These are phyloP conservation scores for Nakazawaea ernobii DNA, from an alignment of 805 yeast genomes.

Conservation along the genomic window DNA sequence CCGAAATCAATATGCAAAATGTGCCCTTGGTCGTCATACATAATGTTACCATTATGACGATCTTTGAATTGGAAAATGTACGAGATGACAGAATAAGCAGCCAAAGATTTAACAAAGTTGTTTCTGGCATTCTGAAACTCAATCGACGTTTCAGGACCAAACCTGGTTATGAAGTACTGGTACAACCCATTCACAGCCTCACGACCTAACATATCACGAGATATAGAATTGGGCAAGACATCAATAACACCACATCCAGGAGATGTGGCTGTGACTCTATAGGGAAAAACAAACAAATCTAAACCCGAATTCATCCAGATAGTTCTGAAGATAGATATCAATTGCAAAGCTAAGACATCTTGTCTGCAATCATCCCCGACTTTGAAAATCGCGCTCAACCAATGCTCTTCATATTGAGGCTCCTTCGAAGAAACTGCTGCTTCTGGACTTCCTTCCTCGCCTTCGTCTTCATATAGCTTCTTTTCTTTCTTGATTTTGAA, in stretches of 20 bases:
- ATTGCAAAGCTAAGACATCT: slow-evolving; percentile 89
- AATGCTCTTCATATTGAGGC: slow-evolving; percentile 46
- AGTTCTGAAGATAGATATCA: slow-evolving; percentile 85
- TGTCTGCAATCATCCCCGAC: slow-evolving; percentile 99
- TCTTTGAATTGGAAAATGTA: slow-evolving; percentile 91
- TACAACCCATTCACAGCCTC: slow-evolving; percentile 97
- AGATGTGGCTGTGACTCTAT: slow-evolving; percentile 96
- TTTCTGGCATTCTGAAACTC: slow-evolving; percentile 89
- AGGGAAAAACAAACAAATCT: slow-evolving; percentile 87
- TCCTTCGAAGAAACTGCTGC: slow-evolving; percentile 3
- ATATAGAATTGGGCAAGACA: slow-evolving; percentile 89
- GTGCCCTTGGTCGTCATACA: slow-evolving; percentile 94
- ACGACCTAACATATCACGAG: slow-evolving; percentile 97
- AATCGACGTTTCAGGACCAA: slow-evolving; percentile 89
- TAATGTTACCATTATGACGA: slow-evolving; percentile 96
- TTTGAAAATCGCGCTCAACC: slow-evolving; percentile 96
- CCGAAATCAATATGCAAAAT: slow-evolving; percentile 96
- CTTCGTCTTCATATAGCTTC: slow-evolving; percentile 33
- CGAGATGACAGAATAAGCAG: slow-evolving; percentile 90
- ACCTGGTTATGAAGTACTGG: slow-evolving; percentile 85
- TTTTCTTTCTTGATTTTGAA: slow-evolving; percentile 71
- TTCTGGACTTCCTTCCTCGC: slow-evolving; percentile 20
- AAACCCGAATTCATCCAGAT: slow-evolving; percentile 86
- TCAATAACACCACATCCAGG: slow-evolving; percentile 99
- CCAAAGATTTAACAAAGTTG: slow-evolving; percentile 88